Base-by-base conservation (phyloP, 345 rosid genomes). In the Combretum micranthum region DNA sequence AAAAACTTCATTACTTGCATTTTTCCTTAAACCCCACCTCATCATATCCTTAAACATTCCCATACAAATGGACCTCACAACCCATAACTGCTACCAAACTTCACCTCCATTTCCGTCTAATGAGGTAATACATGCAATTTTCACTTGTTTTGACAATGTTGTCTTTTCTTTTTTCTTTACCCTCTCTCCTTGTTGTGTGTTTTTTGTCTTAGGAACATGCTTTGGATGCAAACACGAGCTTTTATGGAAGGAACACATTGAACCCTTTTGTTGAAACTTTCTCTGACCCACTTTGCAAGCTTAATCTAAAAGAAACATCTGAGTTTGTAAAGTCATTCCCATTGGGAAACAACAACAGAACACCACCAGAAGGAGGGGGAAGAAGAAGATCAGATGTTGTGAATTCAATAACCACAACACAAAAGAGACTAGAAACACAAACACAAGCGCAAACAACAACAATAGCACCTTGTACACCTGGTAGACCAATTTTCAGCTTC, bases 401-500 rank as follows among this genome's bases (percentile, higher is more conserved):
- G 46, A 68, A 67, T 64, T 57, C 64, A 32, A 68, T 67, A 26
- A 58, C 63, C 51, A 66, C 86, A 55, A 65, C 82, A 20, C 90
- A 80, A 59, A 82, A 72, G 55, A 78, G 79, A 69, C 69, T 77
- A 72, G 84, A 78, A 18, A 65, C 76, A 22, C 72, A 70, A 12
- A 75, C 44, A 26, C 56, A 55, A 61, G 49, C 49, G 32, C 50
- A 69, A 67, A 76, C 85, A 63, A 42, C 66, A 46, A 49, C 68
- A 58, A 94, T 80, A 55, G 75, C 90, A 65, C 96, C 95, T 60
- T 57, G 79, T 37, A 86, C 95, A 47, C 92, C 96, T 17, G 92
- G 95, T 1, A 77, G 96, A 70, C 96, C 91, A 21, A 67, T 88
- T 54, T 85, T 91, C 68, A 68, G 89, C 64, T 88, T 82, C 78